Evolutionary conservation across 192 early-diverging fungal genomes (phyloP).

Genomic region (Phlyctochytrium arcticum): DNA sequence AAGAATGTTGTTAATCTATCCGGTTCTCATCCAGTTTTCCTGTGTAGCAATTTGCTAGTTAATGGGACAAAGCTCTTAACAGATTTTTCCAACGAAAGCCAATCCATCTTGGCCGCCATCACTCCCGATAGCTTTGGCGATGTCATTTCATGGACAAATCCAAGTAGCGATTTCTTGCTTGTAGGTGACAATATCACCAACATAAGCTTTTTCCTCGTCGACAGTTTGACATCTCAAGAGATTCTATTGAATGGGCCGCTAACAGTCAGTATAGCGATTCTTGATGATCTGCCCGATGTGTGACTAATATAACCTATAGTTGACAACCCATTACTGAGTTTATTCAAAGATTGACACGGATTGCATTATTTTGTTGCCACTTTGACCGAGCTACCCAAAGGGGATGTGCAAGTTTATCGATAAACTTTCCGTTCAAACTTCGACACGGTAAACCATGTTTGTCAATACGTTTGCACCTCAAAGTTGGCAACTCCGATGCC

Average conservation of each 20-base stretch:
- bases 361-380: too few species aligned
- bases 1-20: slow-evolving; percentile 2
- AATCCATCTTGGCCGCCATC: background rate
- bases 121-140: slow-evolving; percentile 10
- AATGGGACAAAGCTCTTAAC: background rate
- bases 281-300: slow-evolving; percentile 10
- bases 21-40: slow-evolving; percentile 6
- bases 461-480: too few species aligned
- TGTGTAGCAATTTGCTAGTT: too few species aligned
- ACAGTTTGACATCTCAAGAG: slow-evolving; percentile 4
- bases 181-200: background rate
- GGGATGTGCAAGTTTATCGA: too few species aligned
- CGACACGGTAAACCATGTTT: too few species aligned
- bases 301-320: too few species aligned
- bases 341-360: too few species aligned
- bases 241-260: slow-evolving; percentile 2
- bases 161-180: slow-evolving; percentile 7
- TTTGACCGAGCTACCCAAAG: too few species aligned
- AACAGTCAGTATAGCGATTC: slow-evolving; percentile 7
- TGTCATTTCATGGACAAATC: slow-evolving; percentile 1
- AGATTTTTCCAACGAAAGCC: background rate
- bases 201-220: too few species aligned
- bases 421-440: too few species aligned
- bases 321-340: too few species aligned
- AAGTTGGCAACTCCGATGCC: too few species aligned